Evolutionary conservation across 2,329 filamentous ascomycete genomes (phyloP), one percentile per base, ranked within the genome.

Genomic region (Xylaria sp.): DNA sequence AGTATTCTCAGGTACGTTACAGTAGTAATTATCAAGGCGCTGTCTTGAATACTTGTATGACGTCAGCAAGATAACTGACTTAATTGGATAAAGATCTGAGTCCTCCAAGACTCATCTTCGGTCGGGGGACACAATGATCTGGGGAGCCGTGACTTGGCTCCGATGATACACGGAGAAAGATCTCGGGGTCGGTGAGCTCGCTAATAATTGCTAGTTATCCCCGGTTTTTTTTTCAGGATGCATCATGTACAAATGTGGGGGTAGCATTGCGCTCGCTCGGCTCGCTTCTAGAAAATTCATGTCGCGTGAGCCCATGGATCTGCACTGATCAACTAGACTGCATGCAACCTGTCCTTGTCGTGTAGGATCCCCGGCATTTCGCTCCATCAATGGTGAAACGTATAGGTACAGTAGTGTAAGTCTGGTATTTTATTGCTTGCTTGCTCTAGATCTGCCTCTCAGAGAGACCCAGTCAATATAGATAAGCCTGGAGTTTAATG

Each of bases 271-370:
- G 19, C n/a, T n/a, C 21, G 51, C 24, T 61, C 47, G 48, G 61
- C 45, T 65, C 66, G 66, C 51, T 58, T 57, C 50, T 6, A 65
- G 17, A 64, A 55, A 56, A 63, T 24, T 30, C 34, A 56, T 60
- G 65, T 68, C 65, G 61, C 56, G 61, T 68, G 65, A 68, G 61
- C 60, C 42, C 17, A 42, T 8, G 32, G 66, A 68, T 68, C 62
- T 62, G 53, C 63, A 57, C 30, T 54, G 48, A 21, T 45, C 21
- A 32, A 42, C 57, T 54, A 56, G 54, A 51, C 50, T 55, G 47
- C 36, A 62, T 47, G 53, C 30, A 51, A 36, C 54, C 36, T 32
- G 36, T 55, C 30, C 51, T 50, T 57, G 45, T 34, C n/a, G 8
- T 24, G 54, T 39, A 58, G 53, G 34, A 57, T 50, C 17, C 56